phyloP scores from a whole-genome alignment of 139 green algal species.

The Zygnema cylindricum region DNA sequence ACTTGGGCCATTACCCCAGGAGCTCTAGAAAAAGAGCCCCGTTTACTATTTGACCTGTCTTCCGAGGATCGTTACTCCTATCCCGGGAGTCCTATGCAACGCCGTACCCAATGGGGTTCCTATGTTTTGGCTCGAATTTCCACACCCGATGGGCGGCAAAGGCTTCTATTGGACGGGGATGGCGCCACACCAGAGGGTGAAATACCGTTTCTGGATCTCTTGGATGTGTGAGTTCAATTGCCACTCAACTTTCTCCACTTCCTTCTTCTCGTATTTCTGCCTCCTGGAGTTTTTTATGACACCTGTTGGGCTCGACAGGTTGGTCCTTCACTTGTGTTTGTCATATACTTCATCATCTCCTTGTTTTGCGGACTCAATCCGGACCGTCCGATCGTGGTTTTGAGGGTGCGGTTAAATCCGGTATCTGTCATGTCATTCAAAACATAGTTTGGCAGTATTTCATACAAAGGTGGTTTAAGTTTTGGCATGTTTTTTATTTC shows the following conservation, averaged over 20 bases:
- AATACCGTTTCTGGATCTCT: conserved; percentile 90
- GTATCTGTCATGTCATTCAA: too few species aligned
- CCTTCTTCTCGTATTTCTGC: background rate
- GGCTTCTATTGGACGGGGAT: conserved; percentile 81
- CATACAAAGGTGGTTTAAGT: too few species aligned
- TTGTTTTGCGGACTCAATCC: too few species aligned
- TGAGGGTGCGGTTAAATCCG: too few species aligned
- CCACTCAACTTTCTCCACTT: background rate
- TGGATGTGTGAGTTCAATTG: conserved; percentile 63
- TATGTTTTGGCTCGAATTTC: conserved; percentile 82
- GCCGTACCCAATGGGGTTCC: conserved; percentile 76
- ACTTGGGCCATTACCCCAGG: conserved; percentile 51
- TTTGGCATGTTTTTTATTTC: too few species aligned
- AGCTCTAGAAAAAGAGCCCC: background rate
- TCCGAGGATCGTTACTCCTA: conserved; percentile 96
- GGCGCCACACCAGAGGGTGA: conserved; percentile 86
- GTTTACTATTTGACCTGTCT: conserved; percentile 60
- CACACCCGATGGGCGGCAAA: conserved; percentile 45
- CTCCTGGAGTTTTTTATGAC: too few species aligned
- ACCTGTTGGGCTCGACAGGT: too few species aligned
- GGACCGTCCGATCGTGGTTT: too few species aligned
- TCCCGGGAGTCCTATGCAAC: conserved; percentile 81
- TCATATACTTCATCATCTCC: too few species aligned
- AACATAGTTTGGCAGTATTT: too few species aligned
- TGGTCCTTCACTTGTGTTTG: too few species aligned